These are phyloP conservation scores for Astragalus membranaceus DNA, from an alignment of 306 rosid genomes.

Conservation along the genomic window DNA sequence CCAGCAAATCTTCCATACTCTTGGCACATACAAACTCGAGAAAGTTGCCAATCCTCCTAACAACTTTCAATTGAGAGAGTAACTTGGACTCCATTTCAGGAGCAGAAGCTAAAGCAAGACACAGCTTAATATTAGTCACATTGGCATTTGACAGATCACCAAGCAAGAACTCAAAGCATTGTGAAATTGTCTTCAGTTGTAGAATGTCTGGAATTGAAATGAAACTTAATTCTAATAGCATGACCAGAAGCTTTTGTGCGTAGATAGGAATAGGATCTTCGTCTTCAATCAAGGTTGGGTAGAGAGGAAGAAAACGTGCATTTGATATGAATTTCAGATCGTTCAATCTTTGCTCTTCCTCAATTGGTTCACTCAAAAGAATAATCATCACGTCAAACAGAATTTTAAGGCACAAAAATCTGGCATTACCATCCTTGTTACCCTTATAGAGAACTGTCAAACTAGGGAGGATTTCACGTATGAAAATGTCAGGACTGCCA, in stretches of 20 bases:
- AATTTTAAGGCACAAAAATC: slow-evolving; percentile 90
- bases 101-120: slow-evolving; percentile 88
- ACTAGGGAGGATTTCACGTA: slow-evolving; percentile 82
- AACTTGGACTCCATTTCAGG: slow-evolving; percentile 92
- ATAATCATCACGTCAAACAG: slow-evolving; percentile 75
- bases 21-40: slow-evolving; percentile 78
- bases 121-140: slow-evolving; percentile 76
- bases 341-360: slow-evolving; percentile 56
- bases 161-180: slow-evolving; percentile 92
- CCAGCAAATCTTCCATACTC: slow-evolving; percentile 90
- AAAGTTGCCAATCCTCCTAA: slow-evolving; percentile 81
- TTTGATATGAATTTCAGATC: slow-evolving; percentile 69
- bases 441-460: slow-evolving; percentile 85
- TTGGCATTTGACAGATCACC: slow-evolving; percentile 92
- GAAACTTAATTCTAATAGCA: slow-evolving; percentile 68
- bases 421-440: slow-evolving; percentile 95
- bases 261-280: slow-evolving; percentile 95
- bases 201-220: slow-evolving; percentile 80
- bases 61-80: slow-evolving; percentile 89
- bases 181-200: slow-evolving; percentile 81
- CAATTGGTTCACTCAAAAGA: slow-evolving; percentile 66
- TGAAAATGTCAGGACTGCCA: slow-evolving; percentile 61
- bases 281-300: slow-evolving; percentile 84
- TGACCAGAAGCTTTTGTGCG: slow-evolving; percentile 98
- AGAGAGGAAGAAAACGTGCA: slow-evolving; percentile 78